Evolutionary conservation across 768 basidiomycete genomes (phyloP).

Genomic region (Chlorophyllum brunneum): DNA sequence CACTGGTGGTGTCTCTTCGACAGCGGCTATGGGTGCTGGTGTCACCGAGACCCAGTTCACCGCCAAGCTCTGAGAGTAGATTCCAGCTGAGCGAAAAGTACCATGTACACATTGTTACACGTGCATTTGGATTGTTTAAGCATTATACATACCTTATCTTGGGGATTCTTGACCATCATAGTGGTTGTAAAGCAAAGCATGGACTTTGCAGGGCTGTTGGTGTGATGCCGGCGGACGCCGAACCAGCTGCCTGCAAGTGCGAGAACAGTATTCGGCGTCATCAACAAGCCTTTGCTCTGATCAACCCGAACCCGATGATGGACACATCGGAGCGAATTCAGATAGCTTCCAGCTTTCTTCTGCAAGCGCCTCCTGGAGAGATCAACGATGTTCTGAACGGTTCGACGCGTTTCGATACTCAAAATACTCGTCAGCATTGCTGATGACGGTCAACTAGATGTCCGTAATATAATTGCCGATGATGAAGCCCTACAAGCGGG

Average conservation of each 20-base stretch:
- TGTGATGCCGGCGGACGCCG: constrained; percentile 9
- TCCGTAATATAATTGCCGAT: constrained; percentile 85
- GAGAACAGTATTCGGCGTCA: constrained; percentile 7
- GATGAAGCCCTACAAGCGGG: constrained; percentile 80
- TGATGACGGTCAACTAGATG: constrained; percentile 48
- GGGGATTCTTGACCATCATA: neutral
- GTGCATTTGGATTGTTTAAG: constrained; percentile 7
- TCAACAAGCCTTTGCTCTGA: constrained; percentile 11
- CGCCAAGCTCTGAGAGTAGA: constrained; percentile 28
- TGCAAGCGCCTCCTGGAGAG: constrained; percentile 93
- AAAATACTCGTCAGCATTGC: neutral
- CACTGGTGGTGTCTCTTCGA: constrained; percentile 95
- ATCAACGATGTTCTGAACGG: constrained; percentile 96
- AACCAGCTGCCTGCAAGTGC: too few species aligned
- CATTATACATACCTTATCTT: constrained; percentile 3
- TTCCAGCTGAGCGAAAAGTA: constrained; percentile 16
- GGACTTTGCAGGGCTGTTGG: neutral
- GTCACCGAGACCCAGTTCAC: constrained; percentile 89
- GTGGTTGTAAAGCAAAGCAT: neutral
- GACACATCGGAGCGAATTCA: constrained; percentile 60
- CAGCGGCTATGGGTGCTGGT: constrained; percentile 98
- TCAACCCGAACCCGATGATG: constrained; percentile 35
- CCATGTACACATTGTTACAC: constrained; percentile 14
- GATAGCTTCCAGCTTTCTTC: constrained; percentile 72
- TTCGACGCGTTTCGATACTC: constrained; percentile 25